These are phyloP conservation scores for Nematocida sp. DNA, from an alignment of 371 early-diverging fungal genomes.

Conservation along the genomic window DNA sequence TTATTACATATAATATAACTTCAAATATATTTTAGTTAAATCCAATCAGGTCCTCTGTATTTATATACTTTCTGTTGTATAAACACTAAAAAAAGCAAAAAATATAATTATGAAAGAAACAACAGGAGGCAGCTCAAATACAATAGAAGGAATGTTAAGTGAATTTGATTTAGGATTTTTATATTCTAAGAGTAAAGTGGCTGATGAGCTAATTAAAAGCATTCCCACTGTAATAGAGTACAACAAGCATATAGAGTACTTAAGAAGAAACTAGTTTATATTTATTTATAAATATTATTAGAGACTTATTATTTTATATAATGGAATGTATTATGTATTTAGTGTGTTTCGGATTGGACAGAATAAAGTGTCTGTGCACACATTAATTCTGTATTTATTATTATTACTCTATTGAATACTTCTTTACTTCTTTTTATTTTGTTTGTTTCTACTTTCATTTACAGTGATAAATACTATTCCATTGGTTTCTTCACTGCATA, in stretches of 20 bases:
- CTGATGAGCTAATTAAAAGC: not conserved
- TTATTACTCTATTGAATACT: no score
- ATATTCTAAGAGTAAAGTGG: not conserved
- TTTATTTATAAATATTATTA: not conserved
- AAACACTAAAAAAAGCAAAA: not conserved
- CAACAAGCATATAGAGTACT: slow-evolving; percentile 1
- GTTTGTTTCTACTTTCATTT: not conserved
- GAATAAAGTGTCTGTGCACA: no score
- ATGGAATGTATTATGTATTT: no score
- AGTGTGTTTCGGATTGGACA: no score
- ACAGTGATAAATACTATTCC: slow-evolving; percentile 34
- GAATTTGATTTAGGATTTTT: slow-evolving; percentile 21
- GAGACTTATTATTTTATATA: not conserved
- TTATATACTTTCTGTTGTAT: no score
- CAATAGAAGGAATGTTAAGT: slow-evolving; percentile 10
- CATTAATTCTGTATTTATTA: no score
- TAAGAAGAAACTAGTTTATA: not conserved
- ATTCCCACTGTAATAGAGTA: not conserved
- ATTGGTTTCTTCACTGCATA: slow-evolving; percentile 32
- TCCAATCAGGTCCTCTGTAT: no score
- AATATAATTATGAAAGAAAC: not conserved
- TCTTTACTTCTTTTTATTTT: not conserved
- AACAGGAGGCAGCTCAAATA: not conserved
- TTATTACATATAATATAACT: no score
- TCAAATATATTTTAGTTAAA: no score